Conservation (phyloP, 306 rosid genomes). For the Cucurbita maxima region DNA sequence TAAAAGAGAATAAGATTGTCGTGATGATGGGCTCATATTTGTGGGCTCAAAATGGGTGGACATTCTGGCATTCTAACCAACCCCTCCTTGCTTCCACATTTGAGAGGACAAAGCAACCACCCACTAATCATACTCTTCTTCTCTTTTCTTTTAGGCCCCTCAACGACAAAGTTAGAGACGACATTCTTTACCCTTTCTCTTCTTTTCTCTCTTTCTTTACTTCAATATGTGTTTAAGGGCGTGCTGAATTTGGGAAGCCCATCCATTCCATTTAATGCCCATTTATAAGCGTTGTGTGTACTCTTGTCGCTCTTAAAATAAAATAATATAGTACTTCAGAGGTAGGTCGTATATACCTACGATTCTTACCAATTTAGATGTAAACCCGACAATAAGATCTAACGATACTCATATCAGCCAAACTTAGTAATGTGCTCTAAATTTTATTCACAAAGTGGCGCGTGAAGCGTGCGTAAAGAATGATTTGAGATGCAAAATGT, state of each 20-base stretch:
- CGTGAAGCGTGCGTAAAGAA: no score
- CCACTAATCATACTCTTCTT: slow-evolving; percentile 4
- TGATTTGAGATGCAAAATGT: no score
- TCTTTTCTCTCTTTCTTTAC: neutral
- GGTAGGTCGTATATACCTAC: no score
- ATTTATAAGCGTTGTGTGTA: neutral
- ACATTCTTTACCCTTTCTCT: neutral
- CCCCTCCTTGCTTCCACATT: neutral
- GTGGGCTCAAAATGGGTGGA: neutral
- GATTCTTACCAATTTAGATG: no score
- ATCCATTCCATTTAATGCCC: neutral
- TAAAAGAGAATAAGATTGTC: no score
- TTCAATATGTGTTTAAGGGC: neutral
- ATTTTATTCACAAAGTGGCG: no score
- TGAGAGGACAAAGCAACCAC: slow-evolving; percentile 12
- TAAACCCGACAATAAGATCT: no score
- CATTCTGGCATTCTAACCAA: neutral
- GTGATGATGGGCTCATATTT: slow-evolving; percentile 3
- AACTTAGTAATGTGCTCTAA: no score
- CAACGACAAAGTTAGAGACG: neutral
- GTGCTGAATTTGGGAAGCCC: neutral
- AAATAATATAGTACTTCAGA: no score
- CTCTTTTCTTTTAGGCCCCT: neutral
- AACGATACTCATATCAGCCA: no score
- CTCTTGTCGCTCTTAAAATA: no score